These are phyloP conservation scores for Podospora australis DNA, from an alignment of 495 filamentous ascomycete genomes.

Conservation along the genomic window DNA sequence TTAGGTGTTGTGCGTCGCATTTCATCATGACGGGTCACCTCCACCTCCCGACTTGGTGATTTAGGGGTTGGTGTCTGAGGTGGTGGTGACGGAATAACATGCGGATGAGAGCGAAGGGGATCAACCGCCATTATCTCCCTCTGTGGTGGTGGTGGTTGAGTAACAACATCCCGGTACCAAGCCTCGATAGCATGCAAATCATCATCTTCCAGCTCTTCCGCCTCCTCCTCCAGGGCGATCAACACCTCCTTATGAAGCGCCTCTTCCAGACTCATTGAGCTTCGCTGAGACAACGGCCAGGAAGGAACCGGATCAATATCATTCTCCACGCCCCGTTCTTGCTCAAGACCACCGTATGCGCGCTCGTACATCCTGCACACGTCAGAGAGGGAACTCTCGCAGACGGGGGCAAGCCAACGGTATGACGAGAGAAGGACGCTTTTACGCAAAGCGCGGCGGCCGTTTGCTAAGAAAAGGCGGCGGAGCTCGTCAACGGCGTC, in stretches of 20 bases:
- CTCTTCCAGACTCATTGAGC: too few relatives aligned
- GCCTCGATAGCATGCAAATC: conserved; percentile 28
- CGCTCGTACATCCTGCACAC: conserved; percentile 52
- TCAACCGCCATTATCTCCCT: not conserved
- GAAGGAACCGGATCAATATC: conserved; percentile 14
- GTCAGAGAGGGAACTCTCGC: conserved; percentile 46
- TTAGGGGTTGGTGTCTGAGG: conserved; percentile 2
- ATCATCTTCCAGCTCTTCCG: conserved; percentile 8
- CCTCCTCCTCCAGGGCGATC: conserved; percentile 2
- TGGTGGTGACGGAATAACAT: not conserved
- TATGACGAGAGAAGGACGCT: conserved; percentile 56
- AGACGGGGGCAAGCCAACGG: conserved; percentile 50
- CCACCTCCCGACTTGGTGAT: too few relatives aligned
- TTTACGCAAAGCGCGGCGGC: conserved; percentile 51
- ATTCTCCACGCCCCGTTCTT: conserved; percentile 20
- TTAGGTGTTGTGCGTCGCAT: conserved; percentile 22
- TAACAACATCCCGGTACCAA: conserved; percentile 26
- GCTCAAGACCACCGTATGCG: conserved; percentile 43
- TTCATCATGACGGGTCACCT: too few relatives aligned
- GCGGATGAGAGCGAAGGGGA: conserved; percentile 5
- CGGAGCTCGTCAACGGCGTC: conserved; percentile 53
- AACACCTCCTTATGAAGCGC: conserved; percentile 20
- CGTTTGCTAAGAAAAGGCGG: conserved; percentile 54
- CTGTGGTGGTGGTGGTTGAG: conserved; percentile 4
- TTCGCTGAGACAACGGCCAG: conserved; percentile 12